phyloP scores from a whole-genome alignment of 495 filamentous ascomycete genomes.

The Penicillium cosmopolitanum region DNA sequence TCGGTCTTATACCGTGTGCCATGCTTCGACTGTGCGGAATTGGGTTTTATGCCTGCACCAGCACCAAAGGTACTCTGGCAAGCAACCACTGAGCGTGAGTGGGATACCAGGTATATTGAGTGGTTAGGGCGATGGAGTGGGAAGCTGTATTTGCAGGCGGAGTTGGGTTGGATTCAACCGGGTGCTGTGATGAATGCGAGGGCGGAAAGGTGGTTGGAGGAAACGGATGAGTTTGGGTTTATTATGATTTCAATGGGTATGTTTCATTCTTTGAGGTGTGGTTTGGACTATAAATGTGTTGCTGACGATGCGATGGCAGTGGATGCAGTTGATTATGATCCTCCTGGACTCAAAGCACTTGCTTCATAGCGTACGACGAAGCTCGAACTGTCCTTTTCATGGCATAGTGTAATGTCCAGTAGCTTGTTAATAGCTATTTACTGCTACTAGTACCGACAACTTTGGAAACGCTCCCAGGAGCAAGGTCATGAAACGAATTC shows the following conservation, averaged over 20 bases:
- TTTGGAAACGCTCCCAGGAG: too few relatives aligned
- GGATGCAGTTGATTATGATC: not conserved
- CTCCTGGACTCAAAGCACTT: not conserved
- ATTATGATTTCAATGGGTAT: conserved; percentile 40
- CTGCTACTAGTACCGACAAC: too few relatives aligned
- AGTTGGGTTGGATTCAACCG: conserved; percentile 33
- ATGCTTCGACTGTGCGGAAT: conserved; percentile 38
- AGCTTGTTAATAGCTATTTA: too few relatives aligned
- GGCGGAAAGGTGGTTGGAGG: conserved; percentile 39
- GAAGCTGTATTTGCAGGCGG: conserved; percentile 32
- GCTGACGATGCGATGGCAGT: not conserved
- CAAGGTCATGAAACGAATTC: not conserved
- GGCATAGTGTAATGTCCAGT: too few relatives aligned
- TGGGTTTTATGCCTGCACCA: conserved; percentile 38
- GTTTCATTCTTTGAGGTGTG: not conserved
- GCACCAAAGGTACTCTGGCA: conserved; percentile 46
- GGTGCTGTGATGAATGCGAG: conserved; percentile 25
- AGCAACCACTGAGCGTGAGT: conserved; percentile 34
- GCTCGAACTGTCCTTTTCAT: too few relatives aligned
- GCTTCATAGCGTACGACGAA: too few relatives aligned
- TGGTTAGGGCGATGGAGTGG: conserved; percentile 43
- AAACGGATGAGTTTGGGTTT: conserved; percentile 43
- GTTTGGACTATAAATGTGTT: not conserved
- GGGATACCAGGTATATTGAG: conserved; percentile 35
- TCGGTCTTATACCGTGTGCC: conserved; percentile 33